phyloP scores from a whole-genome alignment of 2,329 filamentous ascomycete genomes.

The Geoglossum cookeanum region DNA sequence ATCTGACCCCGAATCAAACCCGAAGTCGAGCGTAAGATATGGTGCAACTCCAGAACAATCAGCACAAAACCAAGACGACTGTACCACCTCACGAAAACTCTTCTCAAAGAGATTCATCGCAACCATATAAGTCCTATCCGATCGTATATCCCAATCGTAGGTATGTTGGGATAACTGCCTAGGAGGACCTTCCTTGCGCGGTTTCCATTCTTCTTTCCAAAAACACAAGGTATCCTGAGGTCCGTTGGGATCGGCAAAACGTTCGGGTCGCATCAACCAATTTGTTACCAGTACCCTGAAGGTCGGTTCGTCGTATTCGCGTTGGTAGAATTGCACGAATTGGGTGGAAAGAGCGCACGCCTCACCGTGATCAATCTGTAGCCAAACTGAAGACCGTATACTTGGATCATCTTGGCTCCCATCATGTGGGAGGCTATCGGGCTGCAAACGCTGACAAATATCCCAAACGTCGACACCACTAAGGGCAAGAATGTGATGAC shows the following conservation, averaged over 20 bases:
- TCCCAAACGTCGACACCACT: not conserved
- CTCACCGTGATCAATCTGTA: not conserved
- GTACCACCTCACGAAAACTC: not conserved
- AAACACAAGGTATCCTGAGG: not conserved
- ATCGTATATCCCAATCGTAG: not conserved
- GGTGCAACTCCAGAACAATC: not conserved
- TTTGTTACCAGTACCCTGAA: not conserved
- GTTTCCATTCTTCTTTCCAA: not conserved
- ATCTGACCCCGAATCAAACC: not conserved
- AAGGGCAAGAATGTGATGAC: not conserved
- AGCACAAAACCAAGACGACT: not conserved
- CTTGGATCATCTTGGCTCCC: not conserved
- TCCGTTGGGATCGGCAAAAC: not conserved
- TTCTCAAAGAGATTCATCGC: not conserved
- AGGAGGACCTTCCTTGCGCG: not conserved
- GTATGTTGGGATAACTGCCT: not conserved
- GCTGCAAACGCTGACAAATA: not conserved
- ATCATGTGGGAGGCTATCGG: not conserved
- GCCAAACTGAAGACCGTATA: not conserved
- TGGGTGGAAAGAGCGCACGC: not conserved
- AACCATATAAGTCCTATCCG: constrained; percentile 1
- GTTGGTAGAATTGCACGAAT: not conserved
- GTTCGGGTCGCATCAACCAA: not conserved
- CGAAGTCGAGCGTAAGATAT: not conserved
- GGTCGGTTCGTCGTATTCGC: not conserved